Conservation (phyloP, 2,329 filamentous ascomycete species). For the Scedosporium aurantiacum region DNA sequence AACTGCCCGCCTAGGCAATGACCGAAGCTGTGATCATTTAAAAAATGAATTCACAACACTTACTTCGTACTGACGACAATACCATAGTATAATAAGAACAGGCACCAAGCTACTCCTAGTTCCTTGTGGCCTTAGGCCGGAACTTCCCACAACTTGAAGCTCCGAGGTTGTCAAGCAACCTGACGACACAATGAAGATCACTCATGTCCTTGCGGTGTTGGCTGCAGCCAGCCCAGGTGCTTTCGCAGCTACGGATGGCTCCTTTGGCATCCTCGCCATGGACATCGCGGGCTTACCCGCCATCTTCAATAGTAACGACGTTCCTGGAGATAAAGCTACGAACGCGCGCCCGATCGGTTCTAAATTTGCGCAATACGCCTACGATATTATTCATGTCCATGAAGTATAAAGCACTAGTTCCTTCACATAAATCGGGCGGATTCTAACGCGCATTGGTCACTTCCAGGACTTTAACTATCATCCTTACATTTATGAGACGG, state of each 20-base stretch:
- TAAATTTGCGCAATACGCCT: slow-evolving; percentile 43
- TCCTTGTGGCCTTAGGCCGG: neutral
- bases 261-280: slow-evolving; percentile 42
- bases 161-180: no score
- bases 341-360: slow-evolving; percentile 47
- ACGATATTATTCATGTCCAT: slow-evolving; percentile 54
- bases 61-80: neutral
- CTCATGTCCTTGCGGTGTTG: neutral
- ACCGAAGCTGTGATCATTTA: neutral
- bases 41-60: no score
- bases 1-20: neutral
- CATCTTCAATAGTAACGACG: slow-evolving; percentile 46
- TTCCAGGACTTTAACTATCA: slow-evolving; percentile 55
- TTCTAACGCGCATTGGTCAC: neutral
- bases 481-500: slow-evolving; percentile 48
- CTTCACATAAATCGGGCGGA: neutral
- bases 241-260: slow-evolving; percentile 13
- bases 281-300: slow-evolving; percentile 51
- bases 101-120: no score
- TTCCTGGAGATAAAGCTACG: slow-evolving; percentile 48
- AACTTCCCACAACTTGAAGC: neutral
- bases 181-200: neutral
- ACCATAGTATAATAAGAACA: no score
- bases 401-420: slow-evolving; percentile 29
- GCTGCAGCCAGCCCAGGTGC: neutral